A percentile compares a stretch with the other conserved stretches of the same genome.
Evolutionary conservation across 139 green algal genomes (phyloP).

Genomic region (Picochlorum sp.): DNA sequence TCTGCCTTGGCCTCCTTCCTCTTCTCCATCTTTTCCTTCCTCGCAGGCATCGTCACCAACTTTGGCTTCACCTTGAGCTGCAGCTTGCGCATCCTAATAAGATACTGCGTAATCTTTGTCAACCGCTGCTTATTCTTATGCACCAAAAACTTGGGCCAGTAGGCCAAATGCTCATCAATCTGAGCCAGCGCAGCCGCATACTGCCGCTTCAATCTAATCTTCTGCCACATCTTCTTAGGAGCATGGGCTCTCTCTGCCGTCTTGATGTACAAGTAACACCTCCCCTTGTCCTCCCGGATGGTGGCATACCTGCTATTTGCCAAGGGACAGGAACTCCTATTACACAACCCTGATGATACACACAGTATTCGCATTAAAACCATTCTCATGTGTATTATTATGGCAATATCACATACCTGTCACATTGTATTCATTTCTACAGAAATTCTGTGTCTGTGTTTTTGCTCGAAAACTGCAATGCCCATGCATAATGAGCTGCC

Average conservation of each 20-base stretch:
- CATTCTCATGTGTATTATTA: slow-evolving; percentile 91
- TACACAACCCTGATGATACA: slow-evolving; percentile 70
- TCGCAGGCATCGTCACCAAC: slow-evolving; percentile 75
- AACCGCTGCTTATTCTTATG: slow-evolving; percentile 99
- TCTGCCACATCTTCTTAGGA: slow-evolving; percentile 92
- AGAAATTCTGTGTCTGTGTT: slow-evolving; percentile 91
- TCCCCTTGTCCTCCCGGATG: slow-evolving; percentile 67
- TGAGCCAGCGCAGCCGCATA: slow-evolving; percentile 71
- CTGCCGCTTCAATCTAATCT: slow-evolving; percentile 76
- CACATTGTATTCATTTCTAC: slow-evolving; percentile 97
- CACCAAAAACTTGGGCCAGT: slow-evolving; percentile 97
- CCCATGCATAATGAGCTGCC: slow-evolving; percentile 90
- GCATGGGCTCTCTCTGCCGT: slow-evolving; percentile 93
- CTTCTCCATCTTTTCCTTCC: slow-evolving; percentile 69
- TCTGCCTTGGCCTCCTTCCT: slow-evolving; percentile 85
- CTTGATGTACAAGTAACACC: slow-evolving; percentile 95
- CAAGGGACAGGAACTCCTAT: slow-evolving; percentile 85
- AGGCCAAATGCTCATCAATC: slow-evolving; percentile 75
- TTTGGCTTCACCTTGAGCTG: slow-evolving; percentile 66
- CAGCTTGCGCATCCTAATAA: slow-evolving; percentile 92
- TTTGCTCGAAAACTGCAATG: slow-evolving; percentile 94
- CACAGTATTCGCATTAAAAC: slow-evolving; percentile 47
- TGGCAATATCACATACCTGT: slow-evolving; percentile 42
- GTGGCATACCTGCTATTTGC: slow-evolving; percentile 94
- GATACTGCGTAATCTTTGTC: slow-evolving; percentile 99